phyloP scores from a whole-genome alignment of 1,284 basidiomycete species.

The Coniferiporia weirii region DNA sequence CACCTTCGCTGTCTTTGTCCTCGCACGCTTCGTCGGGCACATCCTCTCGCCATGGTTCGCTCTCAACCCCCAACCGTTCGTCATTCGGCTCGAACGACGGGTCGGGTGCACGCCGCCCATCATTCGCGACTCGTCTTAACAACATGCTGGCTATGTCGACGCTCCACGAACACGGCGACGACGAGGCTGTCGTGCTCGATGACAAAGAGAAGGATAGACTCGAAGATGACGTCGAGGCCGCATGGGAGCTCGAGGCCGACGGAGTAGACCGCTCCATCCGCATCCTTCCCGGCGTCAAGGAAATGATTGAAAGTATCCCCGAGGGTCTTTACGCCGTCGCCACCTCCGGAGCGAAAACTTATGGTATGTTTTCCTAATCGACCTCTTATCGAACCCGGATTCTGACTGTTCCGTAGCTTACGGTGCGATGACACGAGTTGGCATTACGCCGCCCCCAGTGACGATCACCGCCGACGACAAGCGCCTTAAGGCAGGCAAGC shows the following conservation, averaged over 20 bases:
- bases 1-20: constrained; percentile 12
- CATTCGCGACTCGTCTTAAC: constrained; percentile 45
- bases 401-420: constrained; percentile 37
- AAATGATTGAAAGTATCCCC: constrained; percentile 65
- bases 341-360: constrained; percentile 72
- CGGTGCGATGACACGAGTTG: constrained; percentile 68
- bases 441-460: constrained; percentile 65
- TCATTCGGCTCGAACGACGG: background rate
- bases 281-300: constrained; percentile 70
- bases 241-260: constrained; percentile 58
- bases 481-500: constrained; percentile 35
- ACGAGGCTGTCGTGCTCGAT: constrained; percentile 32
- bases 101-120: constrained; percentile 44
- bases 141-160: constrained; percentile 41
- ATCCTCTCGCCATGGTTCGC: constrained; percentile 25
- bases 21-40: constrained; percentile 37
- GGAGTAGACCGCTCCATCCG: constrained; percentile 62
- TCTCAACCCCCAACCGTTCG: constrained; percentile 23
- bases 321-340: constrained; percentile 67
- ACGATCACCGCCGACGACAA: constrained; percentile 80
- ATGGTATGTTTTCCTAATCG: constrained; percentile 37
- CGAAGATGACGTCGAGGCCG: constrained; percentile 32
- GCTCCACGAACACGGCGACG: constrained; percentile 31
- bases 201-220: constrained; percentile 31
- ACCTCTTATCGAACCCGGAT: constrained; percentile 17